Evolutionary conservation across 306 rosid genomes (phyloP), one percentile per base, ranked within the genome.

Genomic region (Luffa aegyptiaca): DNA sequence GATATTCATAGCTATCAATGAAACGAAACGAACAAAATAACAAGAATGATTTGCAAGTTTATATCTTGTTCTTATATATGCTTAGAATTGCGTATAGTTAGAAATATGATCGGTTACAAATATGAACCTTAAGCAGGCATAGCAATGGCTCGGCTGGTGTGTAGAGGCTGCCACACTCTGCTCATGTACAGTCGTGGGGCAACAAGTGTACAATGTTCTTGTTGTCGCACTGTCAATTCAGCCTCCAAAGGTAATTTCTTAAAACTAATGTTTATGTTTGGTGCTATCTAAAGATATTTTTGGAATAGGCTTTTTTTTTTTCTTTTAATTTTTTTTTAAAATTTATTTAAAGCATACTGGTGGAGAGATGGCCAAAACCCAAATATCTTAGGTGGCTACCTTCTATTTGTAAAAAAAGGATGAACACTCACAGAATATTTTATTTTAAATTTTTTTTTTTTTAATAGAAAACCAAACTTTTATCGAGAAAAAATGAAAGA

Each of bases 161-260:
- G 97, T 37, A 93, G 90, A 83, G 97, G 97, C 75, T 94, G 98
- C 92, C 97, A 92, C 82, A 94, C 97, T 58, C 83, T 94, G 70
- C 97, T 94, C 62, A 91, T 94, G 97, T 94, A 90, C 88, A 91
- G 91, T 42, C 93, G 98, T 0, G 97, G 98, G 72, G 97, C 98
- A 2, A 91, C 95, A 31, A 94, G 97, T 37, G 98, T 94, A 5
- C 97, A 94, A 84, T 94, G 98, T 82, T 92, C 98, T 79, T 94
- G 98, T 84, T 94, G 98, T 81, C 92, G 93, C 90, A 92, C 97
- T 2, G 93, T 92, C 70, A 94, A 94, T 89, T 91, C 92, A 76
- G 98, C 98, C 18, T 57, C 93, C 75, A 93, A 94, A 90, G 98
- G 98, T 75, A 76, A 17, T 48, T 36, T 65, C 26, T 65, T 8